phyloP scores from a whole-genome alignment of 2,329 filamentous ascomycete species.

The Byssochlamys sp. region DNA sequence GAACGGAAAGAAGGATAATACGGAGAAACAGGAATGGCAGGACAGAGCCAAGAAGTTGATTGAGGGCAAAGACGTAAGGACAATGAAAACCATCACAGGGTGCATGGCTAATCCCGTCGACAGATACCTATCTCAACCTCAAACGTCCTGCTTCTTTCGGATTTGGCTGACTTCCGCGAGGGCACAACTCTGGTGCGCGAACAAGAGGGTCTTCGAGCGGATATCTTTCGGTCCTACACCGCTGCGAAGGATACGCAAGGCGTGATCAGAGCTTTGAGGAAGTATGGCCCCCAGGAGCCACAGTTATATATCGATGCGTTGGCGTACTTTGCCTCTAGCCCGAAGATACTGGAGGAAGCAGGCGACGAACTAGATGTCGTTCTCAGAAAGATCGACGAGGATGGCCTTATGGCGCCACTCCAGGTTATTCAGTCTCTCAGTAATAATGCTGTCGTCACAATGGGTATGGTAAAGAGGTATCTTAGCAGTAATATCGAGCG shows the following conservation, averaged over 20 bases:
- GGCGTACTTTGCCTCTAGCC: constrained; percentile 82
- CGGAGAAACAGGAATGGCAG: constrained; percentile 72
- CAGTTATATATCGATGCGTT: constrained; percentile 86
- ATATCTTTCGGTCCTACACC: constrained; percentile 95
- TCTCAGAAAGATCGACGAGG: constrained; percentile 75
- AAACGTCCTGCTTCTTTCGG: constrained; percentile 83
- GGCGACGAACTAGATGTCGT: constrained; percentile 75
- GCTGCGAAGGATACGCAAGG: constrained; percentile 82
- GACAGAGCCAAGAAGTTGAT: constrained; percentile 82
- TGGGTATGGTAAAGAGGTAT: constrained; percentile 95
- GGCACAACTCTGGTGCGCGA: constrained; percentile 89
- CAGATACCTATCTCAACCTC: constrained; percentile 78
- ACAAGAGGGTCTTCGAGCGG: constrained; percentile 79
- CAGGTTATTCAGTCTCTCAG: constrained; percentile 91
- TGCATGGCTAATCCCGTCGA: constrained; percentile 6
- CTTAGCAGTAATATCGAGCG: constrained; percentile 78
- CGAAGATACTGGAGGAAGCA: constrained; percentile 71
- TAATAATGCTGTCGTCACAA: constrained; percentile 73
- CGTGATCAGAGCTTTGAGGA: constrained; percentile 77
- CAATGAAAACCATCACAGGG: constrained; percentile 1
- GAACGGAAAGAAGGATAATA: constrained; percentile 57
- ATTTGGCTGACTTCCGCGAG: constrained; percentile 79
- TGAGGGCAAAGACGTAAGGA: constrained; percentile 58
- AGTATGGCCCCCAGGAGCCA: constrained; percentile 85
- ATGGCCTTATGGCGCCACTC: constrained; percentile 85